These are phyloP conservation scores for Boletus reticulatus DNA, from an alignment of 768 basidiomycete genomes.

Conservation along the genomic window DNA sequence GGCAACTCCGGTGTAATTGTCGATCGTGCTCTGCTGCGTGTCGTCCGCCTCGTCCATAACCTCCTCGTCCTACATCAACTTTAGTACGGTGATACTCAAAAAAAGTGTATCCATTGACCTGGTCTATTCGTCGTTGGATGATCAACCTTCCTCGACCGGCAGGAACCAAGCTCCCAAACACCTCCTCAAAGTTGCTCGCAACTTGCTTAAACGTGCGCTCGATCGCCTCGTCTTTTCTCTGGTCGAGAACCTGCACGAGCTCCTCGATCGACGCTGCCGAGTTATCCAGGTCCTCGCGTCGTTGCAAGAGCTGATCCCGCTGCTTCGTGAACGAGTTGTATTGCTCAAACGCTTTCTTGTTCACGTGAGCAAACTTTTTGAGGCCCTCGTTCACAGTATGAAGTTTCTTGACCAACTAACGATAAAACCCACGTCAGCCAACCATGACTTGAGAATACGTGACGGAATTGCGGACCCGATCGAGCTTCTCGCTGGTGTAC, in stretches of 20 bases:
- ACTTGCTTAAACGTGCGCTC: slow-evolving; percentile 99
- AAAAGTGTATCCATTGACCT: slow-evolving; percentile 39
- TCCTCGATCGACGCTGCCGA: slow-evolving; percentile 90
- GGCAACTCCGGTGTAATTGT: slow-evolving; percentile 95
- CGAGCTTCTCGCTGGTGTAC: slow-evolving; percentile 85
- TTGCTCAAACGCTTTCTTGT: slow-evolving; percentile 99
- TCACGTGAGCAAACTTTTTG: slow-evolving; percentile 97
- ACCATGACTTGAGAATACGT: background rate
- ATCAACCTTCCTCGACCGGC: slow-evolving; percentile 89
- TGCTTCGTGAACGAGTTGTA: slow-evolving; percentile 98
- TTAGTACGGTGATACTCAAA: background rate
- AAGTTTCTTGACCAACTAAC: slow-evolving; percentile 88
- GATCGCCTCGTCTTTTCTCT: slow-evolving; percentile 97
- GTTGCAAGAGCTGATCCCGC: slow-evolving; percentile 82
- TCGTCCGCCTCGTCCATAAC: slow-evolving; percentile 72
- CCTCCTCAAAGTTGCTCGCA: slow-evolving; percentile 94
- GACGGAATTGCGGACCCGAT: slow-evolving; percentile 57
- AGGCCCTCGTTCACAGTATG: slow-evolving; percentile 89
- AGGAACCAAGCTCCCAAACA: slow-evolving; percentile 95
- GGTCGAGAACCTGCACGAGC: slow-evolving; percentile 90
- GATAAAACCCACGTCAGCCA: slow-evolving; percentile 3
- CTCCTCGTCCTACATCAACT: slow-evolving; percentile 52
- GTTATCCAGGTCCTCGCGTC: slow-evolving; percentile 88
- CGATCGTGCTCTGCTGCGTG: slow-evolving; percentile 71
- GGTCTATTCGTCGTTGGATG: slow-evolving; percentile 89